Percentiles rank a stretch among this genome's conserved stretches.
These are phyloP conservation scores for Boletus rex-veris DNA, from an alignment of 768 basidiomycete genomes.

Conservation along the genomic window DNA sequence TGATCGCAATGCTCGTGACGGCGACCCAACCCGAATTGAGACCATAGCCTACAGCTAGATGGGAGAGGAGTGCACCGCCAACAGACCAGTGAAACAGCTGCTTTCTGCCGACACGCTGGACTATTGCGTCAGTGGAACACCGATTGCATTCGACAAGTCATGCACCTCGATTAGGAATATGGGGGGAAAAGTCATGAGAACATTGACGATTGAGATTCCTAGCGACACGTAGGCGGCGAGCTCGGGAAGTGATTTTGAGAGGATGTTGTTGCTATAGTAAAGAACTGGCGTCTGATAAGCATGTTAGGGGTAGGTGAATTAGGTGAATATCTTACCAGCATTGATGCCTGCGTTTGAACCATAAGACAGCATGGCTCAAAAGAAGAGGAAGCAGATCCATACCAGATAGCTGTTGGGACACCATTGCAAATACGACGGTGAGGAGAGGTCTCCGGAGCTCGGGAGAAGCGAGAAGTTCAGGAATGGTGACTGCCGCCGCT, in stretches of 20 bases:
- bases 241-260: slow-evolving; percentile 74
- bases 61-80: slow-evolving; percentile 60
- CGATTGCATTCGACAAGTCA: slow-evolving; percentile 2
- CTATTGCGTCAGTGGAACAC: background rate
- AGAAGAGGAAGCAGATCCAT: slow-evolving; percentile 6
- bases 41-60: slow-evolving; percentile 65
- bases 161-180: slow-evolving; percentile 81
- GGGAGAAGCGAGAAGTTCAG: slow-evolving; percentile 46
- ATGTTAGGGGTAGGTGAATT: background rate
- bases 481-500: slow-evolving; percentile 44
- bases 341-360: slow-evolving; percentile 56
- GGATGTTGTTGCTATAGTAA: slow-evolving; percentile 88
- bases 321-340: slow-evolving; percentile 44
- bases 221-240: slow-evolving; percentile 80
- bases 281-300: slow-evolving; percentile 49
- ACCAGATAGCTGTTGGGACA: slow-evolving; percentile 80
- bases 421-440: slow-evolving; percentile 68
- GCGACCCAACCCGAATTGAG: slow-evolving; percentile 57
- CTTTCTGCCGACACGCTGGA: slow-evolving; percentile 70
- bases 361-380: slow-evolving; percentile 1
- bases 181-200: slow-evolving; percentile 70
- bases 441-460: slow-evolving; percentile 62
- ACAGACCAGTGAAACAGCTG: slow-evolving; percentile 66
- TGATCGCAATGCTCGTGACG: slow-evolving; percentile 69
- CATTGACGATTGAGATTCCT: slow-evolving; percentile 82